These are phyloP conservation scores for Penicillium pancosmium DNA, from an alignment of 495 filamentous ascomycete genomes.

Conservation along the genomic window DNA sequence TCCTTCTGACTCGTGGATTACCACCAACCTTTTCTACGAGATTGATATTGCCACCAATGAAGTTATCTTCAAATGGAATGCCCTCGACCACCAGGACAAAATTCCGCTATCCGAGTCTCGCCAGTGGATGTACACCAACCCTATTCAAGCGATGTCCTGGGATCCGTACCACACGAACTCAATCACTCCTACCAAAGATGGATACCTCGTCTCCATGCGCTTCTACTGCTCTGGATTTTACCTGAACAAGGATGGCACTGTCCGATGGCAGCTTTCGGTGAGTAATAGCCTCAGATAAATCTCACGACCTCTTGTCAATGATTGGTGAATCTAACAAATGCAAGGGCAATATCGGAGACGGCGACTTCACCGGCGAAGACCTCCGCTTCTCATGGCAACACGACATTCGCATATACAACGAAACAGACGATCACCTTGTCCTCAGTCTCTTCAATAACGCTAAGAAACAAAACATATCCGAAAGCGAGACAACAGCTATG, in stretches of 20 bases:
- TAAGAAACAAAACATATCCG: constrained; percentile 6
- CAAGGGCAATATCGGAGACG: constrained; percentile 29
- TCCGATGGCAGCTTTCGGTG: constrained; percentile 34
- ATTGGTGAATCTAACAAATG: background rate
- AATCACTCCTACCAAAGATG: constrained; percentile 28
- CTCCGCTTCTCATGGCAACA: constrained; percentile 36
- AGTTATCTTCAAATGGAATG: constrained; percentile 37
- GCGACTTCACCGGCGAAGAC: constrained; percentile 37
- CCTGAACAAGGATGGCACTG: constrained; percentile 29
- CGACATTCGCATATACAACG: constrained; percentile 26
- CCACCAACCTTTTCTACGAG: constrained; percentile 50
- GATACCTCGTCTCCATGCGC: constrained; percentile 39
- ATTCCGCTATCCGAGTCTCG: constrained; percentile 14
- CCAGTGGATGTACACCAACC: background rate
- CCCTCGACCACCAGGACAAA: constrained; percentile 27
- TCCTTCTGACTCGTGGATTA: constrained; percentile 41
- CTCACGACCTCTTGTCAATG: background rate
- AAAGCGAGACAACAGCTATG: constrained; percentile 18
- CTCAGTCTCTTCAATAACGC: constrained; percentile 35
- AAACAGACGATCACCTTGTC: constrained; percentile 22
- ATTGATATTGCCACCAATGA: constrained; percentile 37
- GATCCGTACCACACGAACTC: constrained; percentile 48
- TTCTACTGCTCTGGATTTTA: constrained; percentile 33
- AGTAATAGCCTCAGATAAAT: constrained; percentile 1
- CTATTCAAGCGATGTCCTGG: constrained; percentile 23